Evolutionary conservation across 2,329 filamentous ascomycete species (phyloP).

Genomic region (Pseudocercospora cruenta): DNA sequence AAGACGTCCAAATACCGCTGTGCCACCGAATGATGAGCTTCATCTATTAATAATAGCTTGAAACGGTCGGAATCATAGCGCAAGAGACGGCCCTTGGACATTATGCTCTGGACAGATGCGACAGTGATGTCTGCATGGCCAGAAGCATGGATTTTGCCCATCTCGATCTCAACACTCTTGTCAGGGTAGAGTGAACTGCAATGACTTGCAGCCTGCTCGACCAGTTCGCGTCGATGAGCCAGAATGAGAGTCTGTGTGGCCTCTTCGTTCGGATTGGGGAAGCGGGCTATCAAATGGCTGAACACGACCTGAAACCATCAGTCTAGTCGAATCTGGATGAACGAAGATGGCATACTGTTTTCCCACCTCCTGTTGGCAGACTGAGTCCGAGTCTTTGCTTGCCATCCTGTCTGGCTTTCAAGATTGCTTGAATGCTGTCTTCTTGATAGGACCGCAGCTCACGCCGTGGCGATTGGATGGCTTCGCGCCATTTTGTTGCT

Average conservation of each 20-base stretch:
- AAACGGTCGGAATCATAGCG: slow-evolving; percentile 81
- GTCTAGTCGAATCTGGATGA: not conserved
- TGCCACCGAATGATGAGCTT: slow-evolving; percentile 95
- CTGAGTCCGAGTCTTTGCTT: slow-evolving; percentile 81
- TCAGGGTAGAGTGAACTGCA: slow-evolving; percentile 79
- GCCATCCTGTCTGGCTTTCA: slow-evolving; percentile 67
- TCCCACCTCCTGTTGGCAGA: slow-evolving; percentile 82
- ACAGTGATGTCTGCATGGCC: slow-evolving; percentile 90
- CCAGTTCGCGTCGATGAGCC: slow-evolving; percentile 88
- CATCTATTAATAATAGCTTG: slow-evolving; percentile 92
- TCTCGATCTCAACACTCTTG: slow-evolving; percentile 85
- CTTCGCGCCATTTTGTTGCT: not conserved
- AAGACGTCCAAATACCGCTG: slow-evolving; percentile 75
- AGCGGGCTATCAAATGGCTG: slow-evolving; percentile 85
- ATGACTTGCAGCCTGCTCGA: slow-evolving; percentile 89
- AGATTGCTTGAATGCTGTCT: slow-evolving; percentile 81
- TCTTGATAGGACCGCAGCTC: slow-evolving; percentile 80
- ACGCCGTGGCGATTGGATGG: slow-evolving; percentile 10
- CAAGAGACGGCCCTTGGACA: slow-evolving; percentile 67
- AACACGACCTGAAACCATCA: slow-evolving; percentile 74
- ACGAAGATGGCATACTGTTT: slow-evolving; percentile 63
- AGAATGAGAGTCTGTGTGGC: slow-evolving; percentile 84
- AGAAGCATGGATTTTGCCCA: slow-evolving; percentile 76
- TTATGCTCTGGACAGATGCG: slow-evolving; percentile 84
- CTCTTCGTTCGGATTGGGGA: slow-evolving; percentile 59